These are phyloP conservation scores for Fonsecaea pedrosoi DNA, from an alignment of 2,329 filamentous ascomycete species.

Conservation along the genomic window DNA sequence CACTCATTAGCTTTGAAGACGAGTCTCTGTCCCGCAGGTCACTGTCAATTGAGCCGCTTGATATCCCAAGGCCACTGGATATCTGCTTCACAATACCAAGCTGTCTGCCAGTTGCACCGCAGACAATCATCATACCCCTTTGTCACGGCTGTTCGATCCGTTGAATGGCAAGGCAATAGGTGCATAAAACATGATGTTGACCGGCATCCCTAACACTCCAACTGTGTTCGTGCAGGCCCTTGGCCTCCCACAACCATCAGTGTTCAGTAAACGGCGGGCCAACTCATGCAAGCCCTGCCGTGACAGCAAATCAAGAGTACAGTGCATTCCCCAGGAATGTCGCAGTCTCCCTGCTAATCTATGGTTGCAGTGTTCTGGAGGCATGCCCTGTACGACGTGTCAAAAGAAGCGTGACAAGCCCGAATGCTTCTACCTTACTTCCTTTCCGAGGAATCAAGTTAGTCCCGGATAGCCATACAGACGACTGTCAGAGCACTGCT, in stretches of 20 bases:
- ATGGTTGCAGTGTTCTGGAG: slow-evolving; percentile 27
- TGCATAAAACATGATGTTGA: slow-evolving; percentile 32
- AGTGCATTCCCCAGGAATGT: neutral
- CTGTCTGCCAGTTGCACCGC: neutral
- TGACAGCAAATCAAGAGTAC: slow-evolving; percentile 36
- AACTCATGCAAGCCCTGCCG: slow-evolving; percentile 37
- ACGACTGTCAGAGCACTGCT: neutral
- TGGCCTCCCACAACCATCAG: slow-evolving; percentile 12
- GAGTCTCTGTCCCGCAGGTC: neutral
- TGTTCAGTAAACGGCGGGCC: slow-evolving; percentile 27
- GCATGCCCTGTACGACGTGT: slow-evolving; percentile 35
- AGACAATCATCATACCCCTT: slow-evolving; percentile 6
- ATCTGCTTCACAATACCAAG: neutral
- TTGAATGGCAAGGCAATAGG: slow-evolving; percentile 23
- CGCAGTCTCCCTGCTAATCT: slow-evolving; percentile 8
- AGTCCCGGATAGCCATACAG: slow-evolving; percentile 1
- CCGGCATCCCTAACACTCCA: slow-evolving; percentile 19
- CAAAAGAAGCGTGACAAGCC: slow-evolving; percentile 35
- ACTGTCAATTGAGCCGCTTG: neutral
- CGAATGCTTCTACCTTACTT: slow-evolving; percentile 29
- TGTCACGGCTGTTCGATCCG: slow-evolving; percentile 4
- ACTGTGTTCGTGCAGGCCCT: slow-evolving; percentile 22
- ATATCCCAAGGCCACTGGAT: neutral
- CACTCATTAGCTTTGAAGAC: neutral
- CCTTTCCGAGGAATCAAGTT: slow-evolving; percentile 22